These are phyloP conservation scores for Macadamia tetraphylla DNA, from an alignment of 164 flowering plant genomes.

Conservation along the genomic window DNA sequence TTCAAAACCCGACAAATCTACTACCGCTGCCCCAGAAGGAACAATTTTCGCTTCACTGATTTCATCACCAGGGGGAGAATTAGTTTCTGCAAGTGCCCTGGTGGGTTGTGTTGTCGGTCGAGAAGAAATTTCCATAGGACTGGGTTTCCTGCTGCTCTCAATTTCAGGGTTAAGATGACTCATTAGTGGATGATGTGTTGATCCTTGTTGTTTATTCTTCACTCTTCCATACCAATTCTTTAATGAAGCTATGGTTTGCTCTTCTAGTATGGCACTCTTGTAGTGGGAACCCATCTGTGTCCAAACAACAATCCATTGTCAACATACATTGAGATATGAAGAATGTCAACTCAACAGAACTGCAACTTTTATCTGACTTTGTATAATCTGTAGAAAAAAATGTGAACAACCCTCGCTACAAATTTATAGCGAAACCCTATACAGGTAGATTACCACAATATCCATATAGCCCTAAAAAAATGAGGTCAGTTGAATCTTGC, in stretches of 20 bases:
- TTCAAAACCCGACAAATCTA: no score
- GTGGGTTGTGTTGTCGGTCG: no score
- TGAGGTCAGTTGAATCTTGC: background rate
- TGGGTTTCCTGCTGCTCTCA: background rate
- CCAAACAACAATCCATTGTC: background rate
- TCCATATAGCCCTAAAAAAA: no score
- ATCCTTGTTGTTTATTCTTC: slow-evolving; percentile 29
- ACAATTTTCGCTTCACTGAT: no score
- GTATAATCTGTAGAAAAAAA: no score
- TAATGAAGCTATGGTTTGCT: slow-evolving; percentile 29
- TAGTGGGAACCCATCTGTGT: slow-evolving; percentile 58
- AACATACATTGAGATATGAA: background rate
- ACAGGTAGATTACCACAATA: no score
- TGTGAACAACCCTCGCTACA: background rate
- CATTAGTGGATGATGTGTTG: background rate
- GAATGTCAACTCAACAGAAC: no score
- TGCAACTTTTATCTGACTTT: background rate
- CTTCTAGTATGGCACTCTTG: slow-evolving; percentile 41
- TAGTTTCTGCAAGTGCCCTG: no score
- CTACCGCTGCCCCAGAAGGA: no score
- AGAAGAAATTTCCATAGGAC: background rate
- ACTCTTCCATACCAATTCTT: slow-evolving; percentile 44
- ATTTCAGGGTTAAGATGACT: background rate
- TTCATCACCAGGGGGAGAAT: no score
- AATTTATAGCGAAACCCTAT: no score